A percentile compares a stretch with the other conserved stretches of the same genome.
These are phyloP conservation scores for Babesia bigemina DNA, from an alignment of 169 alveolate species.

Conservation along the genomic window DNA sequence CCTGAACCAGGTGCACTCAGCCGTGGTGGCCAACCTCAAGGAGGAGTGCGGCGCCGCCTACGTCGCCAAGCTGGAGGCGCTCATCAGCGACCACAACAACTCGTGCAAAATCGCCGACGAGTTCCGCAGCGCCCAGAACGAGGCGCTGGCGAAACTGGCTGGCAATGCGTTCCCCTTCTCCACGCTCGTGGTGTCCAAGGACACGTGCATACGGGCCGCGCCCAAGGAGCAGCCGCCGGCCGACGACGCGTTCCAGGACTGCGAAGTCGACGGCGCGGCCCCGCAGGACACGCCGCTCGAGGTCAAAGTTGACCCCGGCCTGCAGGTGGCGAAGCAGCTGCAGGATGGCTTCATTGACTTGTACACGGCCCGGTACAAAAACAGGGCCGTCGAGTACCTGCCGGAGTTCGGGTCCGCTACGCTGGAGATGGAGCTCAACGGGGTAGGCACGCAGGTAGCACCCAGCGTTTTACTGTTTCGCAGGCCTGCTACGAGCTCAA, in stretches of 20 bases:
- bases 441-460: not conserved
- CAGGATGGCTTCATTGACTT: constrained; percentile 25
- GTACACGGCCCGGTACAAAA: constrained; percentile 28
- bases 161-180: constrained; percentile 1
- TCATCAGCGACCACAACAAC: constrained; percentile 15
- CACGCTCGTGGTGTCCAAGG: constrained; percentile 25
- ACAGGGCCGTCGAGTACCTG: constrained; percentile 27
- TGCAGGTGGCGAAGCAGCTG: constrained; percentile 1
- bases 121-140: not conserved
- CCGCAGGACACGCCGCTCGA: not conserved
- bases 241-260: constrained; percentile 5
- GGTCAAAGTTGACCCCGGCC: not conserved
- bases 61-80: constrained; percentile 40
- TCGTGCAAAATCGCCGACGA: constrained; percentile 18
- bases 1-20: constrained; percentile 19
- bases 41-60: constrained; percentile 59
- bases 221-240: not conserved
- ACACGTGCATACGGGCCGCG: constrained; percentile 25
- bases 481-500: constrained; percentile 20
- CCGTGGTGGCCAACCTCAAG: constrained; percentile 14
- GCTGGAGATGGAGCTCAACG: constrained; percentile 5
- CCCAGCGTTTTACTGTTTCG: not conserved
- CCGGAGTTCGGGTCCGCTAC: constrained; percentile 54
- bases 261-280: constrained; percentile 9
- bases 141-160: not conserved